Evolutionary conservation across 257 asterid species (phyloP), one percentile per base, ranked within the genome.

Genomic region (Solanum medicagineum): DNA sequence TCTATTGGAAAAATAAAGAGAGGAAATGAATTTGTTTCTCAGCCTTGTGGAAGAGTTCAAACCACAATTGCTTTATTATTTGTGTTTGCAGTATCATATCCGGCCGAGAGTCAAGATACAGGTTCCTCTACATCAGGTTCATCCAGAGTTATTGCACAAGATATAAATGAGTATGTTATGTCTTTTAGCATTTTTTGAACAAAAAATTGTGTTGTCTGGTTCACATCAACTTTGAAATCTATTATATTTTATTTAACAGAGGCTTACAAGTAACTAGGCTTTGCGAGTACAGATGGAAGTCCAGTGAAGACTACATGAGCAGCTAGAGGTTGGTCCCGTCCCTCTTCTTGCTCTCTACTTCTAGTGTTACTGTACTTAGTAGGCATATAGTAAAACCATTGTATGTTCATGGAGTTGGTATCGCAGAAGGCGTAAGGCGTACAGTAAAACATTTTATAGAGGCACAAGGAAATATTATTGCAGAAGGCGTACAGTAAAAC

Each of bases 231-330:
- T 77, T 53, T 53, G 4, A 55, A 26, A 44, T 83, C 84, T 84
- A 86, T 51, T 59, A 53, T 51, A 65, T 45, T 40, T 65, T 87
- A 87, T 73, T 86, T 16, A 73, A 82, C 97, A 95, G 99, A 65
- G 95, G 99, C 26, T 89, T 85, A 91, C 98, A 92, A 91, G 97
- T 95, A 80, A 94, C 98, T 6, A 95, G 90, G 99, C 99, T 83
- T 87, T 95, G 90, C 95, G 97, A n/a, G 93, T 90, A 55, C 99
- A 95, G 90, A 95, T 95, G 99, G 99, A 95, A 89, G 97, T 95
- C 82, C 98, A 95, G 84, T 85, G 92, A 87, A 90, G 92, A 87
- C 91, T 95, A 89, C 98, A 95, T 12, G 97, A 95, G 86, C 97
- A 95, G 86, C 90, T 95, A 3, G 99, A 94, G 99, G 99, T 94